A percentile compares a stretch with the other conserved stretches of the same genome.
Conservation (phyloP, 305 asterid genomes). For the Nicotiana rustica region DNA sequence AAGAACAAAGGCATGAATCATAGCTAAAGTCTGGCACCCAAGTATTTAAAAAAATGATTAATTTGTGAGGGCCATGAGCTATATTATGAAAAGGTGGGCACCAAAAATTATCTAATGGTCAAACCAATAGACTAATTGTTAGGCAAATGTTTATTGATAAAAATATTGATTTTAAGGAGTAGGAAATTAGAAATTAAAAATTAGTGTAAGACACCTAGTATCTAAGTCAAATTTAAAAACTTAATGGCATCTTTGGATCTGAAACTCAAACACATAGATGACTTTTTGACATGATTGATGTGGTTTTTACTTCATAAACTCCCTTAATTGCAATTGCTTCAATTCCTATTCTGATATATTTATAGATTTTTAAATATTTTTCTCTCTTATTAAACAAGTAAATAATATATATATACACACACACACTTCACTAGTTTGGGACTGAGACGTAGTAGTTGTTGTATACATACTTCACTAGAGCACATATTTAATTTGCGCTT, state of each 20-base stretch:
- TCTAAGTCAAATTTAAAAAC: background rate
- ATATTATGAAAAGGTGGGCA: background rate
- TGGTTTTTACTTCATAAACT: background rate
- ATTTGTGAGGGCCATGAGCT: slow-evolving; percentile 4
- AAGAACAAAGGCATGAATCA: background rate
- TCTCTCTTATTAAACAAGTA: background rate
- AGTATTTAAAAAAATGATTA: background rate
- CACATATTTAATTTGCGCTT: background rate
- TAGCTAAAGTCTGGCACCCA: background rate
- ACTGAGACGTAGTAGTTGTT: too few species aligned
- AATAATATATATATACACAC: background rate
- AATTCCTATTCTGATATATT: background rate
- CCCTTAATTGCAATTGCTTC: background rate
- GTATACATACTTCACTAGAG: background rate
- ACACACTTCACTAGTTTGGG: background rate
- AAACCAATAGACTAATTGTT: background rate
- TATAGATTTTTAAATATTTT: background rate
- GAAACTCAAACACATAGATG: background rate
- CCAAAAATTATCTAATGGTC: background rate
- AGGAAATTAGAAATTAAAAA: background rate
- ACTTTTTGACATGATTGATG: background rate
- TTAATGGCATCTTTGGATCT: slow-evolving; percentile 14
- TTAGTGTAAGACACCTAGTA: background rate
- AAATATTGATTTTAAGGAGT: background rate
- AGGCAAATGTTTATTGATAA: background rate